Conservation (phyloP, 345 rosid genomes). For the Hibiscus syriacus region DNA sequence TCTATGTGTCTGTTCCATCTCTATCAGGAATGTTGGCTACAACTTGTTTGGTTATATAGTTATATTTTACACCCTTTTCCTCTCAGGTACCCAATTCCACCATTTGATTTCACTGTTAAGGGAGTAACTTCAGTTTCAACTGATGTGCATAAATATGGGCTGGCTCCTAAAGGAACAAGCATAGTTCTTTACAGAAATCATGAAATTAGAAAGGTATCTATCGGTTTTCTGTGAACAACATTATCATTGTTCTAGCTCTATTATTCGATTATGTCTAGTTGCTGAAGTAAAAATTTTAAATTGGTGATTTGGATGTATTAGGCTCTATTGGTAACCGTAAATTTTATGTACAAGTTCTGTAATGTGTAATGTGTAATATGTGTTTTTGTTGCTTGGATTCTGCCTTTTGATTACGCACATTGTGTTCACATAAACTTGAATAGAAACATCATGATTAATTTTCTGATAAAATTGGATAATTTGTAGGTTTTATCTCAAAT, state of each 20-base stretch:
- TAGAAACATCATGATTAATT: background rate
- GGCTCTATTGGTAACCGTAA: background rate
- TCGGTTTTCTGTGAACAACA: background rate
- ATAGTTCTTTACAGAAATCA: slow-evolving; percentile 85
- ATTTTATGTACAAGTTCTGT: background rate
- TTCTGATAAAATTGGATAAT: too few relatives aligned
- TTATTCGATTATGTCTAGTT: background rate
- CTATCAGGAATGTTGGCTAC: background rate
- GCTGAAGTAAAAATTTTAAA: background rate
- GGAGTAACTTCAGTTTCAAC: slow-evolving; percentile 90
- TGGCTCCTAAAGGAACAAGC: slow-evolving; percentile 98
- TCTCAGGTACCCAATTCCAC: slow-evolving; percentile 68
- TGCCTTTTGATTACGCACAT: background rate
- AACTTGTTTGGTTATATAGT: background rate
- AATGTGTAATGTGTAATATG: background rate
- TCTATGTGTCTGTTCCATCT: background rate
- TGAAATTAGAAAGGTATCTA: slow-evolving; percentile 81
- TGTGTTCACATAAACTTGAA: background rate
- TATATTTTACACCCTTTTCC: background rate
- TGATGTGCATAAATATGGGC: slow-evolving; percentile 92
- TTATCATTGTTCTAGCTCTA: background rate
- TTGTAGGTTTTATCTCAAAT: too few relatives aligned
- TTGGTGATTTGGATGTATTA: too few relatives aligned
- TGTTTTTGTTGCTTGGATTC: background rate
- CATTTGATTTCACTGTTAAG: slow-evolving; percentile 79